Conservation (phyloP, 2,329 filamentous ascomycete species). For the Akanthomyces uredinophilus region DNA sequence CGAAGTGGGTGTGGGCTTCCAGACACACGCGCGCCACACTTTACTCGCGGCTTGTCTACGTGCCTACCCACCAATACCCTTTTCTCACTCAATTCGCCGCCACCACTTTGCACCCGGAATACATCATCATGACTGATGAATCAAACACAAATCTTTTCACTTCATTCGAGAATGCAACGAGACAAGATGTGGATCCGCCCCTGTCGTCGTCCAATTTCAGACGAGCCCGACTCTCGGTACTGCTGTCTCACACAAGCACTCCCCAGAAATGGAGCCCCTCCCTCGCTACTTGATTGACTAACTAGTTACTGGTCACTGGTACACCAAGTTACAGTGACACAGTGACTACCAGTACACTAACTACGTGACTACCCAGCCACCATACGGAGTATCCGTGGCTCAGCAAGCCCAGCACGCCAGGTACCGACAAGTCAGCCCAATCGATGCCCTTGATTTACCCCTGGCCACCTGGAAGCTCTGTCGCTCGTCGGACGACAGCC, state of each 20-base stretch:
- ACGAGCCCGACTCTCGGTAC: slow-evolving; percentile 1
- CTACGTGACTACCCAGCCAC: no score
- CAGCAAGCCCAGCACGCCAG: no score
- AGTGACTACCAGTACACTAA: no score
- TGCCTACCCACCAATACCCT: no score
- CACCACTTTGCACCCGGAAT: background rate
- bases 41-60: no score
- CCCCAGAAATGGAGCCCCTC: slow-evolving; percentile 1
- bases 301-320: no score
- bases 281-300: no score
- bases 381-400: no score
- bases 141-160: background rate
- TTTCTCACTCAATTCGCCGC: background rate
- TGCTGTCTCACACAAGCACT: background rate
- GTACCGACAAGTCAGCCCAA: background rate
- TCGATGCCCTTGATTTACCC: background rate
- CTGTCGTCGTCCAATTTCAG: background rate
- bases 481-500: background rate
- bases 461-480: background rate
- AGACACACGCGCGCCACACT: no score
- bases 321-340: no score
- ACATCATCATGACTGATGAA: background rate
- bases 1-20: background rate
- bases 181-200: slow-evolving; percentile 8
- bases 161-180: background rate